Percentiles rank a stretch among this genome's conserved stretches.
Conservation (phyloP, 1,139 yeast species). For the Magnusiomyces tetraspermus region DNA sequence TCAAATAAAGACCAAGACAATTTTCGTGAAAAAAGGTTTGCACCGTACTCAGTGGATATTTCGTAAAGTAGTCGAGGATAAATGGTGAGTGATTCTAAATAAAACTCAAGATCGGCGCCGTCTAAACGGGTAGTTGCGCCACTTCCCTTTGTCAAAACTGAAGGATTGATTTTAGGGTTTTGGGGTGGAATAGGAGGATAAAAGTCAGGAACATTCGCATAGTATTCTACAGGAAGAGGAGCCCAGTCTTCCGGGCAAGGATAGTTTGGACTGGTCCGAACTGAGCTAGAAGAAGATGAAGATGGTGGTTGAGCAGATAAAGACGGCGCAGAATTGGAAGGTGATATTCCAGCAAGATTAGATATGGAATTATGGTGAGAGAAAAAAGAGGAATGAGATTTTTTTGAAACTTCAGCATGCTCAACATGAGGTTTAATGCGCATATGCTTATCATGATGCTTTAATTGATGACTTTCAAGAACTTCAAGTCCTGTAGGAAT, state of each 20-base stretch:
- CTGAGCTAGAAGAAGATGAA: neutral
- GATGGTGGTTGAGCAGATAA: neutral
- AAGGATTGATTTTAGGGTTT: neutral
- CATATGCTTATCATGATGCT: neutral
- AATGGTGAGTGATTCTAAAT: neutral
- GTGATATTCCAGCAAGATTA: neutral
- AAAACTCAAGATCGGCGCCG: neutral
- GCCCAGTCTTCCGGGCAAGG: slow-evolving; percentile 1
- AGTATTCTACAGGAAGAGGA: neutral
- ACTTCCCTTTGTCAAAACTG: neutral
- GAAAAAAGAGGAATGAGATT: neutral
- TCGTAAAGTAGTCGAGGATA: neutral
- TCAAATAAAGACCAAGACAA: neutral
- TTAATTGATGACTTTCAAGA: neutral
- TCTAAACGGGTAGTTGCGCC: neutral
- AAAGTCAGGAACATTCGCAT: neutral
- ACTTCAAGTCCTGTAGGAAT: neutral
- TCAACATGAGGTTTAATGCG: neutral
- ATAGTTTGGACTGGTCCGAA: neutral
- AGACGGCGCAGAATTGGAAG: neutral
- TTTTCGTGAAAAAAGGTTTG: neutral
- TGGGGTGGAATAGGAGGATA: neutral
- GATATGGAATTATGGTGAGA: neutral
- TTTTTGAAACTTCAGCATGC: neutral
- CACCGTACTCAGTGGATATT: neutral